Conservation (phyloP, 192 early-diverging fungal species). For the Ambispora gerdemannii region DNA sequence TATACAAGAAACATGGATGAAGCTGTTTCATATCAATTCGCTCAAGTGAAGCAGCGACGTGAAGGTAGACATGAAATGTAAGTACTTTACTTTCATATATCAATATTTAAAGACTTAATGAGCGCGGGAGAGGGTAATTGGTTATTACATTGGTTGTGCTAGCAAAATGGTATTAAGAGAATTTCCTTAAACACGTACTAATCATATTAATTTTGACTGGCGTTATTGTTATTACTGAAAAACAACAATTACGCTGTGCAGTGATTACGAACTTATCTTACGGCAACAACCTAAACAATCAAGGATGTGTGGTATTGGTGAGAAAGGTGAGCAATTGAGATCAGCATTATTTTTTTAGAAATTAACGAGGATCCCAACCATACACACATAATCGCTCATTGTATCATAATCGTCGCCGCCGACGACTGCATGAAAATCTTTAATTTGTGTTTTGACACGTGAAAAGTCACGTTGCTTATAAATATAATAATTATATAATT, state of each 20-base stretch:
- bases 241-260: not conserved
- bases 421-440: too few relatives aligned
- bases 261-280: slow-evolving; percentile 61
- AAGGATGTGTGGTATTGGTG: slow-evolving; percentile 89
- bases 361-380: not conserved
- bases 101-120: too few relatives aligned
- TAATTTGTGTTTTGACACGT: too few relatives aligned
- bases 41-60: slow-evolving; percentile 41
- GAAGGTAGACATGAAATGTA: slow-evolving; percentile 47
- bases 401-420: too few relatives aligned
- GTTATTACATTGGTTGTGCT: not conserved
- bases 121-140: too few relatives aligned
- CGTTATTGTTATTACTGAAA: not conserved
- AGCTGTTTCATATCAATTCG: slow-evolving; percentile 44
- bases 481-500: too few relatives aligned
- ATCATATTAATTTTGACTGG: slow-evolving; percentile 14
- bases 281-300: slow-evolving; percentile 88
- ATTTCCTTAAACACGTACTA: not conserved
- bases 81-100: too few relatives aligned
- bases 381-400: too few relatives aligned
- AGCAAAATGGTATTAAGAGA: not conserved
- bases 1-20: slow-evolving; percentile 37
- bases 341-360: too few relatives aligned
- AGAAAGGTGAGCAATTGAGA: slow-evolving; percentile 76
- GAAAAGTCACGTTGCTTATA: too few relatives aligned